Conservation (phyloP, 2,329 filamentous ascomycete genomes). For the Aspergillus brasiliensis region DNA sequence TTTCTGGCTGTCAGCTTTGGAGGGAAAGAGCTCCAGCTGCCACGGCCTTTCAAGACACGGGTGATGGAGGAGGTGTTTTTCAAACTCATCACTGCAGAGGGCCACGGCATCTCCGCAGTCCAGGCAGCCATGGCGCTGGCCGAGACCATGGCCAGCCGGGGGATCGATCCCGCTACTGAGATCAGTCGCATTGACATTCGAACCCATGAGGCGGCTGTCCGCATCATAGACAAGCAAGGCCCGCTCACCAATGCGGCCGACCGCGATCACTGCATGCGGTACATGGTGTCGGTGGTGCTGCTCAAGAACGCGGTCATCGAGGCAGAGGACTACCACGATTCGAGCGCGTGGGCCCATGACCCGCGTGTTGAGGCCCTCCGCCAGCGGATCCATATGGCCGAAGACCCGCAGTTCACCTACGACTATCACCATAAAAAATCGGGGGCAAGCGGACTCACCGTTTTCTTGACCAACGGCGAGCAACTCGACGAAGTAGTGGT, state of each 20-base stretch:
- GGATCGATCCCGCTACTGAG: slow-evolving; percentile 5
- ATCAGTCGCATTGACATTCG: slow-evolving; percentile 26
- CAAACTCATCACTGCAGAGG: slow-evolving; percentile 23
- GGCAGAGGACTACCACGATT: slow-evolving; percentile 25
- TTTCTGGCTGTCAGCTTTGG: slow-evolving; percentile 27
- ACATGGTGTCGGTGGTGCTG: slow-evolving; percentile 28
- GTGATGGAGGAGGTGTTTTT: slow-evolving; percentile 14
- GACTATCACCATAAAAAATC: slow-evolving; percentile 25
- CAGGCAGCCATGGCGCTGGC: slow-evolving; percentile 25
- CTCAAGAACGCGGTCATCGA: slow-evolving; percentile 25
- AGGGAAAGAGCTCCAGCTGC: slow-evolving; percentile 1
- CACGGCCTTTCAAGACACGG: not conserved
- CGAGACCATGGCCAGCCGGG: slow-evolving; percentile 7
- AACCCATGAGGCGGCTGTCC: slow-evolving; percentile 24
- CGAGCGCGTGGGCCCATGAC: slow-evolving; percentile 17
- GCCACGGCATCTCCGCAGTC: slow-evolving; percentile 28
- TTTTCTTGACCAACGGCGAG: slow-evolving; percentile 22
- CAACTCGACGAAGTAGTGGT: slow-evolving; percentile 27
- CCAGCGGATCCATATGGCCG: slow-evolving; percentile 24
- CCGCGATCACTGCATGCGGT: slow-evolving; percentile 33
- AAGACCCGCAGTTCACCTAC: slow-evolving; percentile 27
- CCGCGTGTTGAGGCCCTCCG: slow-evolving; percentile 19
- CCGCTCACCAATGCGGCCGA: slow-evolving; percentile 26
- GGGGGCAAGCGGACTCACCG: slow-evolving; percentile 23
- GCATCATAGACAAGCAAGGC: slow-evolving; percentile 32